A percentile compares a stretch with the other conserved stretches of the same genome.
phyloP scores from a whole-genome alignment of 2,329 filamentous ascomycete species.

The Chaetothyriales sp. region DNA sequence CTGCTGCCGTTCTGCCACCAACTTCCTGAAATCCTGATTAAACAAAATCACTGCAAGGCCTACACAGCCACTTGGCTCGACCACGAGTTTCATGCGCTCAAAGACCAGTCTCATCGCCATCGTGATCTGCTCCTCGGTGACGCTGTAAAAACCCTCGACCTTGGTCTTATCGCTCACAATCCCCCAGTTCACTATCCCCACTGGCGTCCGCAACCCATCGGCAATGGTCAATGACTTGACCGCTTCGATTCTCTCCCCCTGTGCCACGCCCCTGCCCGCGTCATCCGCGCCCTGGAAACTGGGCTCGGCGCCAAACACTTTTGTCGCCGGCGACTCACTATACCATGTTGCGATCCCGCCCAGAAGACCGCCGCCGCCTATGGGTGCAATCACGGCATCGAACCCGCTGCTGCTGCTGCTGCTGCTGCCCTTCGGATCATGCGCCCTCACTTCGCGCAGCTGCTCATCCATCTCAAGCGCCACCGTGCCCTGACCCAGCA shows the following conservation, averaged over 20 bases:
- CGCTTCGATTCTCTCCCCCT: slow-evolving; percentile 40
- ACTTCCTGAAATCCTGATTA: slow-evolving; percentile 63
- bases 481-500: slow-evolving; percentile 83
- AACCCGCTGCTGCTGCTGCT: slow-evolving; percentile 23
- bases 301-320: slow-evolving; percentile 79
- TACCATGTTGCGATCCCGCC: slow-evolving; percentile 63
- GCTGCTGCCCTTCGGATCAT: too few relatives aligned
- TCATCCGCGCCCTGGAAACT: slow-evolving; percentile 73
- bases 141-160: slow-evolving; percentile 55
- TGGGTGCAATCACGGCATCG: slow-evolving; percentile 64
- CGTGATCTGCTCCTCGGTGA: slow-evolving; percentile 69
- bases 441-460: slow-evolving; percentile 35
- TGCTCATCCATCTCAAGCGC: slow-evolving; percentile 71
- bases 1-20: slow-evolving; percentile 40
- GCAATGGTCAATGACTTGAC: slow-evolving; percentile 72
- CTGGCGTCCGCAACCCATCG: slow-evolving; percentile 72
- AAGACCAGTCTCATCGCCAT: slow-evolving; percentile 60
- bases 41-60: slow-evolving; percentile 66
- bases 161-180: slow-evolving; percentile 59
- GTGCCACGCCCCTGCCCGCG: slow-evolving; percentile 51
- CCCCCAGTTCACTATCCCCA: slow-evolving; percentile 60
- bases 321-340: slow-evolving; percentile 45
- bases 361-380: slow-evolving; percentile 79
- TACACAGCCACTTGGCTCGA: slow-evolving; percentile 82
- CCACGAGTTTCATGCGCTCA: slow-evolving; percentile 77